These are phyloP conservation scores for Wallacemonas collosoma DNA, from an alignment of 208 protist species.

Conservation along the genomic window DNA sequence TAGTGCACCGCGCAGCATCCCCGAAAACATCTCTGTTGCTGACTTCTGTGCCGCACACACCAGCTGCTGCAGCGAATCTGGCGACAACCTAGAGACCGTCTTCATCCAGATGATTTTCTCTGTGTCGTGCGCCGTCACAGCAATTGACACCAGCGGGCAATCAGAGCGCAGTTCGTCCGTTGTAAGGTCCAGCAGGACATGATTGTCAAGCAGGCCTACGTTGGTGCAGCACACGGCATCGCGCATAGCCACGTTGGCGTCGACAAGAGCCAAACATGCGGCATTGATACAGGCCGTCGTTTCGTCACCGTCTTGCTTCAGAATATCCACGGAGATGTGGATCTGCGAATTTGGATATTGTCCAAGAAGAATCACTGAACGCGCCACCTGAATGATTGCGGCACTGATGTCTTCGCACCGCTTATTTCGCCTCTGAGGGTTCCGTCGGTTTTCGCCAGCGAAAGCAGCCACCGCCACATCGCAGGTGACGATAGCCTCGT, in stretches of 20 bases:
- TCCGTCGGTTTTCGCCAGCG: slow-evolving; percentile 62
- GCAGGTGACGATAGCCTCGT: slow-evolving; percentile 78
- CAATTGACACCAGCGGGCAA: slow-evolving; percentile 62
- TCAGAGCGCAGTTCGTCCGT: slow-evolving; percentile 78
- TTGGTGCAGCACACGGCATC: slow-evolving; percentile 70
- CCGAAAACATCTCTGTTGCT: slow-evolving; percentile 42
- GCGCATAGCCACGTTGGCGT: slow-evolving; percentile 85
- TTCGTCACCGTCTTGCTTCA: slow-evolving; percentile 81
- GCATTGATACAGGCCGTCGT: slow-evolving; percentile 88
- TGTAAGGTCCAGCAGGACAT: slow-evolving; percentile 76
- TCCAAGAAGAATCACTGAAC: slow-evolving; percentile 71
- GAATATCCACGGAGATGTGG: slow-evolving; percentile 80
- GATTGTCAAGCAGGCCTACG: slow-evolving; percentile 67
- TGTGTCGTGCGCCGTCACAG: slow-evolving; percentile 66
- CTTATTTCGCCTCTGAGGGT: slow-evolving; percentile 55
- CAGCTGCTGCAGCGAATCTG: slow-evolving; percentile 54
- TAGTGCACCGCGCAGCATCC: slow-evolving; percentile 40
- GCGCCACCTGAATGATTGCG: slow-evolving; percentile 69
- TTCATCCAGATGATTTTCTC: slow-evolving; percentile 82
- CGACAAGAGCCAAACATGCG: slow-evolving; percentile 82
- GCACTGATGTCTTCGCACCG: slow-evolving; percentile 78
- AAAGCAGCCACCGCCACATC: slow-evolving; percentile 83
- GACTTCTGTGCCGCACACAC: slow-evolving; percentile 58
- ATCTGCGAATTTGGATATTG: slow-evolving; percentile 91
- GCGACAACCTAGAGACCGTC: slow-evolving; percentile 57